These are phyloP conservation scores for Sporisorium reilianum DNA, from an alignment of 1,284 basidiomycete genomes.

Conservation along the genomic window DNA sequence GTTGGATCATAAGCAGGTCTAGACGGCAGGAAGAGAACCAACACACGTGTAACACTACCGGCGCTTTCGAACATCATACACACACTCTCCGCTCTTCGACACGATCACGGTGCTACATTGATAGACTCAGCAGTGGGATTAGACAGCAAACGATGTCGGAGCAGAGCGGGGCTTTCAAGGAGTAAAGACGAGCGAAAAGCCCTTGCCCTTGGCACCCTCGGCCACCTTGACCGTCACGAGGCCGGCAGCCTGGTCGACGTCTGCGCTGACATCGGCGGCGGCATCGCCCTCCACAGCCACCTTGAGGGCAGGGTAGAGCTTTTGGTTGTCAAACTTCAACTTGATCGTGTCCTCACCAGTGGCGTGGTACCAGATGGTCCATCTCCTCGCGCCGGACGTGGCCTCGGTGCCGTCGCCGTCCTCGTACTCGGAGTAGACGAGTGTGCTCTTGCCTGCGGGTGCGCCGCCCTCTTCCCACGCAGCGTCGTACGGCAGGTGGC, in stretches of 20 bases:
- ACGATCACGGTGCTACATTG: not conserved
- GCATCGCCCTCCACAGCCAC: conserved; percentile 55
- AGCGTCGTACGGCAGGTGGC: conserved; percentile 55
- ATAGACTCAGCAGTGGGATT: not conserved
- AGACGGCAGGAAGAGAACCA: not conserved
- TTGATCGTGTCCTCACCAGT: conserved; percentile 45
- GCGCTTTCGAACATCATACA: not conserved
- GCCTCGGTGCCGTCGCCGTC: conserved; percentile 58
- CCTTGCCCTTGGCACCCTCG: conserved; percentile 50
- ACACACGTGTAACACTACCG: not conserved
- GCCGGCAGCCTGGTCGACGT: conserved; percentile 44
- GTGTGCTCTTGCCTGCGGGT: conserved; percentile 25
- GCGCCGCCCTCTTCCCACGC: conserved; percentile 29
- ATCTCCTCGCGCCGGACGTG: conserved; percentile 47
- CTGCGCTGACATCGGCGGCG: conserved; percentile 31
- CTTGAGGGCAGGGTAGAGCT: conserved; percentile 53
- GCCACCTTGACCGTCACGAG: conserved; percentile 48
- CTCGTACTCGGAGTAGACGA: conserved; percentile 51
- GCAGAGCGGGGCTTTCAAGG: conserved; percentile 30
- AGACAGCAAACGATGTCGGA: not conserved
- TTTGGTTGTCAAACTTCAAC: conserved; percentile 53
- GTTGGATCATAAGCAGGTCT: conserved; percentile 35
- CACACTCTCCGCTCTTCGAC: not conserved
- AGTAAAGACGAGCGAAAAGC: conserved; percentile 51
- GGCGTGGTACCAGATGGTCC: conserved; percentile 55